Conservation (phyloP, 129 eudicot genomes). For the Tanacetum coccineum region DNA sequence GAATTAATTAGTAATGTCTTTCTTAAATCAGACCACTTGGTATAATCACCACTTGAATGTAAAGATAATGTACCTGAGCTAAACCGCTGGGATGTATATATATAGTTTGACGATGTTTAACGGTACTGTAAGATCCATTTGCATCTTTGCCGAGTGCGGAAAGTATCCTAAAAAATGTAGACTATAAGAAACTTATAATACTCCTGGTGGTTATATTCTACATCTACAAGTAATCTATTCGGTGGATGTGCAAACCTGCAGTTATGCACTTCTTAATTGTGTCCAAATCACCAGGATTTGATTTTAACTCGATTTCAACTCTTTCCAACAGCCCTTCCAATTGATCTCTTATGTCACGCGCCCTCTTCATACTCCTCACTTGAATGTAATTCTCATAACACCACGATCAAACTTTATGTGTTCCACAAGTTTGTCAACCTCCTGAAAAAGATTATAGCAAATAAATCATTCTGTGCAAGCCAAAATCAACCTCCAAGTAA, state of each 20-base stretch:
- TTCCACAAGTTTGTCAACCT: no score
- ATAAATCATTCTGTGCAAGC: background rate
- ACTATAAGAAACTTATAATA: background rate
- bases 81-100: constrained; percentile 95
- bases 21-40: background rate
- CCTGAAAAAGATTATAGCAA: constrained; percentile 40
- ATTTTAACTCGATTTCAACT: constrained; percentile 76
- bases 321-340: constrained; percentile 85
- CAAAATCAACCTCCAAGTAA: background rate
- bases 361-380: constrained; percentile 98
- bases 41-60: background rate
- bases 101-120: constrained; percentile 87
- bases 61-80: constrained; percentile 55
- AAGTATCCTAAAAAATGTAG: constrained; percentile 52
- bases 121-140: constrained; percentile 83
- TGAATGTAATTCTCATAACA: constrained; percentile 97
- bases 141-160: constrained; percentile 82
- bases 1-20: background rate
- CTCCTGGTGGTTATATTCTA: background rate
- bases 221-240: background rate
- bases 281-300: constrained; percentile 73
- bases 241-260: constrained; percentile 36
- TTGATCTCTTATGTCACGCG: constrained; percentile 89
- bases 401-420: no score
- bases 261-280: constrained; percentile 81